These are phyloP conservation scores for Senna siamea DNA, from an alignment of 306 rosid species.

Conservation along the genomic window DNA sequence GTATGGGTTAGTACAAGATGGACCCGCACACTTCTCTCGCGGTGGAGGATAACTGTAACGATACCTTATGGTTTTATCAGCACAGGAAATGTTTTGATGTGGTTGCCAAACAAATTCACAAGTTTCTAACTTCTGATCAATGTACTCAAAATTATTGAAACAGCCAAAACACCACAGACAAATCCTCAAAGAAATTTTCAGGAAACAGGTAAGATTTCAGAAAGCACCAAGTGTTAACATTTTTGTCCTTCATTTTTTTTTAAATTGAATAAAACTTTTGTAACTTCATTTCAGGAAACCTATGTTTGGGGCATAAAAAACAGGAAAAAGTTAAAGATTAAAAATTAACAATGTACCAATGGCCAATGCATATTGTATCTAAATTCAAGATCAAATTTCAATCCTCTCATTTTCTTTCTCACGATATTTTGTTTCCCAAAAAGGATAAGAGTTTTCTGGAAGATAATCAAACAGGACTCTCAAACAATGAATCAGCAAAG, in stretches of 20 bases:
- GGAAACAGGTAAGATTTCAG: not conserved
- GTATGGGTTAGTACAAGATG: constrained; percentile 76
- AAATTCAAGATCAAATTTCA: constrained; percentile 14
- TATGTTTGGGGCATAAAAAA: not conserved
- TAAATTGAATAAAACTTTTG: no score
- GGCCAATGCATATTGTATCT: not conserved
- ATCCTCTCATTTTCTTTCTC: constrained; percentile 18
- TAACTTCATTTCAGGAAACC: not conserved
- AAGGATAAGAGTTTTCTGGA: constrained; percentile 24
- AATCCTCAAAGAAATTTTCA: not conserved
- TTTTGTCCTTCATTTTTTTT: no score
- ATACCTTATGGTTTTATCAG: constrained; percentile 24
- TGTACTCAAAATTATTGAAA: constrained; percentile 27
- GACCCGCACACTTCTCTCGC: constrained; percentile 83
- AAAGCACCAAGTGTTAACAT: not conserved
- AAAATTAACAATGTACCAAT: not conserved
- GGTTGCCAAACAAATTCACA: constrained; percentile 30
- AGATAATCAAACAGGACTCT: constrained; percentile 18
- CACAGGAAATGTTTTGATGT: no score
- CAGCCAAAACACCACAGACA: constrained; percentile 18
- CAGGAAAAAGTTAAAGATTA: not conserved
- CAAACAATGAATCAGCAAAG: constrained; percentile 25
- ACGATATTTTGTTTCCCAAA: constrained; percentile 9
- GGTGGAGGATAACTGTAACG: constrained; percentile 87
- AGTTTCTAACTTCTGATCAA: constrained; percentile 13